A percentile compares a stretch with the other conserved stretches of the same genome.
Evolutionary conservation across 768 basidiomycete species (phyloP).

Genomic region (Termitomyces sp.): DNA sequence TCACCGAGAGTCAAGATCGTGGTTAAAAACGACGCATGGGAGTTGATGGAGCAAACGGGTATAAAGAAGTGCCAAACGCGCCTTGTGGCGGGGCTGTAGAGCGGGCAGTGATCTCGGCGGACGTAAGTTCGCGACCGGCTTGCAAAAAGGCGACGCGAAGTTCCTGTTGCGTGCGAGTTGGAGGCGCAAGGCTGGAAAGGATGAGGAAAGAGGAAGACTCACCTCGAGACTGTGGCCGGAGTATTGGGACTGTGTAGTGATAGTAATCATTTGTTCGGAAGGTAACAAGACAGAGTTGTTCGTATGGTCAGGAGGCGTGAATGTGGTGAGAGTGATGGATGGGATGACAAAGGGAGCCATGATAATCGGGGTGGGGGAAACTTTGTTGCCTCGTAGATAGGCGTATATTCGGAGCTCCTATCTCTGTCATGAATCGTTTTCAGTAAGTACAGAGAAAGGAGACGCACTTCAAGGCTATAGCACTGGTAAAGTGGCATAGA

Average conservation of each 20-base stretch:
- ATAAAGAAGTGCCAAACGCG: neutral
- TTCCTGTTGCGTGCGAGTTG: constrained; percentile 28
- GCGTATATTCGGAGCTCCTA: constrained; percentile 41
- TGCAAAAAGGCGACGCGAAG: constrained; percentile 40
- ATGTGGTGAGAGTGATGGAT: neutral
- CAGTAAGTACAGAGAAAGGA: neutral
- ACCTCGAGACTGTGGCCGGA: constrained; percentile 48
- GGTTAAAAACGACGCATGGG: neutral
- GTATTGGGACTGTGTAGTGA: constrained; percentile 30
- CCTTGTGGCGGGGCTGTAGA: neutral
- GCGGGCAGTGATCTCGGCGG: constrained; percentile 24
- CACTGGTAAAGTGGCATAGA: constrained; percentile 26
- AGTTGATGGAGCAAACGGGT: neutral
- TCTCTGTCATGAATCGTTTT: constrained; percentile 21
- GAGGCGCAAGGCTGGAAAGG: neutral
- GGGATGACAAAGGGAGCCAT: constrained; percentile 19
- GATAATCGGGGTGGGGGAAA: constrained; percentile 20
- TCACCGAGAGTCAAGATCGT: neutral
- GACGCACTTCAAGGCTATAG: constrained; percentile 39
- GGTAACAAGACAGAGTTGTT: constrained; percentile 9
- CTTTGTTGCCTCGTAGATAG: constrained; percentile 31
- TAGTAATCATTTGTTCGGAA: constrained; percentile 28
- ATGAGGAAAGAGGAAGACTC: neutral
- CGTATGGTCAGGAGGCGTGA: neutral
- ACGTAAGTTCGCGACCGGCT: constrained; percentile 40